Evolutionary conservation across 768 basidiomycete genomes (phyloP), one percentile per base, ranked within the genome.

Genomic region (Dentipellis sp.): DNA sequence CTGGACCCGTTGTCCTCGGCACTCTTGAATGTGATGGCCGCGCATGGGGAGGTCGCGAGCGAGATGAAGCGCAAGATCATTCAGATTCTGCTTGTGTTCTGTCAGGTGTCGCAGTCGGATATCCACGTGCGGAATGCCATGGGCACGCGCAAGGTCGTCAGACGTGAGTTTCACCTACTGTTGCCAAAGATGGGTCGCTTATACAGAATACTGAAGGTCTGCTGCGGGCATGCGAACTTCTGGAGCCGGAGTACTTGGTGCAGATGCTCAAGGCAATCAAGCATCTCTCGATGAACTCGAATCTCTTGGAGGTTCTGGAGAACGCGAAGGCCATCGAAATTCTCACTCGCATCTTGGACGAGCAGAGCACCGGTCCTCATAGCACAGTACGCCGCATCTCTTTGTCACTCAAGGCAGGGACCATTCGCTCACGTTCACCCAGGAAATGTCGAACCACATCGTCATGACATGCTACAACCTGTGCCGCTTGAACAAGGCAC

Each of bases 391-490:
- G 85, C 74, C 5, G 17, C 38, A 29, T 14, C 9, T n/a, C 16
- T 4, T 22, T 29, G 21, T 40, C 22, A 40, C 55, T 52, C 23
- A 50, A 48, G 36, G 4, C 37, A 36, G 22, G 37, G 16, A n/a
- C 52, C 52, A 48, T 51, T 48, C 3, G 19, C 42, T 48, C 2
- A 9, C 51, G 38, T 36, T 21, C 36, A 5, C 10, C 9, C 65
- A 97, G 92, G 95, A 99, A 80, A 89, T 97, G 70, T 87, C 91
- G 51, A 98, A 97, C 60, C 93, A 97, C 64, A 84, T 97, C 58
- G 94, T 98, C 78, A 94, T 97, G 71, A 93, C 94, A 2, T 92
- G 94, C 65, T 98, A 91, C 75, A 95, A 95, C 62, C 84, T 99
- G 16, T 97, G 94, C 67, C 83, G 94, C 6, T 74, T 99, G 58